phyloP scores from a whole-genome alignment of 1,284 basidiomycete genomes.

The Cryptococcus sp. region DNA sequence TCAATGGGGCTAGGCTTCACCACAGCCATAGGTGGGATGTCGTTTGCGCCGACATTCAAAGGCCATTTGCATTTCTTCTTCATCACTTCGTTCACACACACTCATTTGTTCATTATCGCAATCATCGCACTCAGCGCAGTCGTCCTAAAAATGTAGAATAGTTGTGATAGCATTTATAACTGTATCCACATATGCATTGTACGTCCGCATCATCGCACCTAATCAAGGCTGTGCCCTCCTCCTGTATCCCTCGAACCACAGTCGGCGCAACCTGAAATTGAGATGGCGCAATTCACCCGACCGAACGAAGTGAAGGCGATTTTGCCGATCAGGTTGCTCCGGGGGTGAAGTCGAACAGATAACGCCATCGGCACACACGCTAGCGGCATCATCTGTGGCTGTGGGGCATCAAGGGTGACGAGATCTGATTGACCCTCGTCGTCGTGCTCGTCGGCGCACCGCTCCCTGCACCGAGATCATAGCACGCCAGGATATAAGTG shows the following conservation, averaged over 20 bases:
- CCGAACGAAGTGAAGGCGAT: neutral
- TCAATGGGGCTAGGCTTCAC: no score
- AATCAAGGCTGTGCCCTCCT: neutral
- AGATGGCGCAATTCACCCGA: neutral
- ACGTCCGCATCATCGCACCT: neutral
- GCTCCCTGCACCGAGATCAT: no score
- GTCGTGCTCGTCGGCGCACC: neutral
- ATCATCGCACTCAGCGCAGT: neutral
- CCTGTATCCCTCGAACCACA: neutral
- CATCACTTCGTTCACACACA: neutral
- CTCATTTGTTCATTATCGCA: neutral
- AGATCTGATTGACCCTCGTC: neutral
- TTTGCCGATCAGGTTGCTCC: neutral
- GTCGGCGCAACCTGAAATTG: neutral
- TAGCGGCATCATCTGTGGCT: neutral
- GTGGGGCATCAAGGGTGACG: neutral
- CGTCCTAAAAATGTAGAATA: neutral
- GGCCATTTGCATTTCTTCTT: neutral
- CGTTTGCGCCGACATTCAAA: no score
- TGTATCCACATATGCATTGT: neutral
- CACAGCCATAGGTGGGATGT: no score
- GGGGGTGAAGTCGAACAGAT: neutral
- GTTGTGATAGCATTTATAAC: conserved; percentile 1
- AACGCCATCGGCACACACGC: neutral
- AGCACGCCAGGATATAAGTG: no score